phyloP scores from a whole-genome alignment of 2,329 filamentous ascomycete species.

The Torrubiella hemipterigena region DNA sequence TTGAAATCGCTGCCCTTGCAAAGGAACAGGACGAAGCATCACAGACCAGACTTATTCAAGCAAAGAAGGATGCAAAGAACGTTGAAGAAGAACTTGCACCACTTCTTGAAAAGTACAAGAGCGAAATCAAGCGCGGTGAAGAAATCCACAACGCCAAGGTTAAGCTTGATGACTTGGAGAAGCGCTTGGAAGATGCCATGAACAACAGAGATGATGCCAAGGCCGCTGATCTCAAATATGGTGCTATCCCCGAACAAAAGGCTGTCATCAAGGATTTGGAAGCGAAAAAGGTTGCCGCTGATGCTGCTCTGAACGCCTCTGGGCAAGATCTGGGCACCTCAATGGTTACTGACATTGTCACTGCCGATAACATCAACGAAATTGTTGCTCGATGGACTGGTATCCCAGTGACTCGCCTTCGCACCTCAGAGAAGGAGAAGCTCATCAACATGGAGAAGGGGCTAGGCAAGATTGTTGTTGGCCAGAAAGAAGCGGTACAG shows the following conservation, averaged over 20 bases:
- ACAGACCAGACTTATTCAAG: constrained; percentile 66
- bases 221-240: constrained; percentile 91
- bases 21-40: constrained; percentile 94
- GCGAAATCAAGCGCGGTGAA: constrained; percentile 80
- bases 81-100: constrained; percentile 87
- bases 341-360: constrained; percentile 85
- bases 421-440: constrained; percentile 95
- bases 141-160: constrained; percentile 90
- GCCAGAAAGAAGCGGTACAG: constrained; percentile 84
- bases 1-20: constrained; percentile 90
- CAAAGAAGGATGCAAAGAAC: constrained; percentile 84
- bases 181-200: constrained; percentile 88
- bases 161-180: constrained; percentile 83
- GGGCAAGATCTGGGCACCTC: constrained; percentile 50
- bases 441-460: constrained; percentile 93
- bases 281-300: constrained; percentile 64
- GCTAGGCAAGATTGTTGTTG: constrained; percentile 74
- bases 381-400: constrained; percentile 98
- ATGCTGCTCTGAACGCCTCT: constrained; percentile 51
- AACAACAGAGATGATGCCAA: constrained; percentile 73
- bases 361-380: constrained; percentile 96
- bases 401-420: constrained; percentile 87
- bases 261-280: constrained; percentile 71
- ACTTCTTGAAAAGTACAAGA: constrained; percentile 89
- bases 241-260: constrained; percentile 90